Evolutionary conservation across 768 basidiomycete genomes (phyloP).

Genomic region (Mycena pura): DNA sequence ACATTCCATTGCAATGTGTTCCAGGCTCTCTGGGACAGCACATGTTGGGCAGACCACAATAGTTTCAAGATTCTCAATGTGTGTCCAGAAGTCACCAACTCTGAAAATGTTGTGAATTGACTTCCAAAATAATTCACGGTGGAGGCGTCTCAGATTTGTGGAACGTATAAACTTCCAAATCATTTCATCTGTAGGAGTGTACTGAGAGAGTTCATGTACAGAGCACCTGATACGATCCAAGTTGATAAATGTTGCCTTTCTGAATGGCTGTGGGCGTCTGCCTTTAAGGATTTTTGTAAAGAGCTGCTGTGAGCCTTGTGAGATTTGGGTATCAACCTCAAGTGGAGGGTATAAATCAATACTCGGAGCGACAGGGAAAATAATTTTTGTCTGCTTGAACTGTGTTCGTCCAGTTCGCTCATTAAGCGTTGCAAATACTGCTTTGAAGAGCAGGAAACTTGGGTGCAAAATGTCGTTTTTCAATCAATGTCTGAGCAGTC

Average conservation of each 20-base stretch:
- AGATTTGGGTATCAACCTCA: neutral
- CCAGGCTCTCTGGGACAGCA: conserved; percentile 8
- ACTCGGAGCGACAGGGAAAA: neutral
- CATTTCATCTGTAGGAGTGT: neutral
- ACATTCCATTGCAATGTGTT: conserved; percentile 24
- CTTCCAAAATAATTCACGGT: conserved; percentile 18
- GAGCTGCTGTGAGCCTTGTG: neutral
- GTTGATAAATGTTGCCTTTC: neutral
- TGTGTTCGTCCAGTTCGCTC: neutral
- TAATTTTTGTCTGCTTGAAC: neutral
- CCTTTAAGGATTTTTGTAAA: neutral
- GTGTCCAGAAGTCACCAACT: conserved; percentile 24
- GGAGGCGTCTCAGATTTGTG: neutral
- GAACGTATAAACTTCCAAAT: conserved; percentile 3
- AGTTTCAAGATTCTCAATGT: conserved; percentile 1
- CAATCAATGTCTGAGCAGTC: neutral
- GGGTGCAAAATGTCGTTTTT: too few relatives aligned
- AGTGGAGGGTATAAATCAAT: neutral
- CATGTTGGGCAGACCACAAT: conserved; percentile 1
- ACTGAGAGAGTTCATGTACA: neutral
- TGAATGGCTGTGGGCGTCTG: neutral
- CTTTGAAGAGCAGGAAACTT: too few relatives aligned
- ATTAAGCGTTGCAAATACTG: neutral
- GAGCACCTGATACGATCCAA: neutral
- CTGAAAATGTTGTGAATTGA: conserved; percentile 11